Evolutionary conservation across 495 filamentous ascomycete genomes (phyloP), one percentile per base, ranked within the genome.

Genomic region (Pseudevernia furfuracea): DNA sequence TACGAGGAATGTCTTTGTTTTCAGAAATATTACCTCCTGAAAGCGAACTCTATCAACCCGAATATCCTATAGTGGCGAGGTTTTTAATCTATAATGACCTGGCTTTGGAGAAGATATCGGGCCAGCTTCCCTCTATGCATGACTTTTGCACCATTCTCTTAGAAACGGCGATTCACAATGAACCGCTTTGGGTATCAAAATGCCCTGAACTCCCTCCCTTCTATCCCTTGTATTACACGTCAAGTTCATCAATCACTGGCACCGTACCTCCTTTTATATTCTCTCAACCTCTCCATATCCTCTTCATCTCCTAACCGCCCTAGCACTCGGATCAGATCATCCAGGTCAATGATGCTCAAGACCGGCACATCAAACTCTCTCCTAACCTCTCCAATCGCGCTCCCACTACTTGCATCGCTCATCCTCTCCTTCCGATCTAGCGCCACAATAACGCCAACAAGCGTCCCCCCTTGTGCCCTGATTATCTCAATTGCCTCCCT

Each of bases 371-470:
- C 77, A 43, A 79, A 76, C 39, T 93, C 86, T 72, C 84, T 86
- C 73, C 85, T 81, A 15, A 95, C 84, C 80, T 90, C 85, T 32
- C 89, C 90, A 69, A 96, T 89, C 30, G 91, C 89, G 73, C 87
- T 89, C 68, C 80, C 81, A 75, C 71, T 75, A 10, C 81, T 76
- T 72, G 77, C 19, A 76, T 74, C 68, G 71, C 75, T 81, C 56
- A 91, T 83, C 70, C 86, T 89, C 84, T 97, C 94, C 80, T 88
- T 83, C 49, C 94, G 84, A 75, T 97, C 92, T 63, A 97, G 78
- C 30, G 92, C 86, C 30, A 98, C 86, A 36, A 97, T 81, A 58
- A 98, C 87, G 46, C 92, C 94, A 10, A 86, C 86, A 21, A 97
- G 81, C 25, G 79, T 83, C 1, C 92, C 94, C 10, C 94, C 94